Percentiles rank a stretch among this genome's conserved stretches.
These are phyloP conservation scores for Penicillium robsamsonii DNA, from an alignment of 495 filamentous ascomycete genomes.

Conservation along the genomic window DNA sequence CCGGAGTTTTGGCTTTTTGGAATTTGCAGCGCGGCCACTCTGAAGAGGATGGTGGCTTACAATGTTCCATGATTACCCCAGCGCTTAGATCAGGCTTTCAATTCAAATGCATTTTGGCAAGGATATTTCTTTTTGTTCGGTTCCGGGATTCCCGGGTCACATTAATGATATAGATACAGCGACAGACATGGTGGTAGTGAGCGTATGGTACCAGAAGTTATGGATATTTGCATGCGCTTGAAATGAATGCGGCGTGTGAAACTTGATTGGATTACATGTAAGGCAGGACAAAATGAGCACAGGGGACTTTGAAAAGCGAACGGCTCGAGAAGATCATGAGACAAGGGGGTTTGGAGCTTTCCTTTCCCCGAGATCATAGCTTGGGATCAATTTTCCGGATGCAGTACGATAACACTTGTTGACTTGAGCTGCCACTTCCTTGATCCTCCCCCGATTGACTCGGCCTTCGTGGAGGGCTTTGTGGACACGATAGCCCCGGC, in stretches of 20 bases:
- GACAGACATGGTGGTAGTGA: conserved; percentile 13
- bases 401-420: conserved; percentile 21
- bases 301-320: neutral
- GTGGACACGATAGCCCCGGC: conserved; percentile 35
- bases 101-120: conserved; percentile 21
- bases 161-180: conserved; percentile 14
- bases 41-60: conserved; percentile 22
- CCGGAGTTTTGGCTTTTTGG: conserved; percentile 43
- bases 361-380: neutral
- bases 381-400: conserved; percentile 17
- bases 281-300: neutral
- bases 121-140: neutral
- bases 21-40: conserved; percentile 24
- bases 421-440: conserved; percentile 29
- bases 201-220: conserved; percentile 17
- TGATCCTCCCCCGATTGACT: conserved; percentile 35
- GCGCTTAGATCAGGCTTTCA: conserved; percentile 25
- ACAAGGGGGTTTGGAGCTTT: neutral
- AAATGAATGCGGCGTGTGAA: neutral
- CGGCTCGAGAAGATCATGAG: neutral
- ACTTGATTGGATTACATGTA: too few species aligned
- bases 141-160: conserved; percentile 2
- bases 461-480: conserved; percentile 38
- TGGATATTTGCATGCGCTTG: conserved; percentile 3
- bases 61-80: conserved; percentile 31